These are phyloP conservation scores for Saraca asoca DNA, from an alignment of 331 rosid species.

Conservation along the genomic window DNA sequence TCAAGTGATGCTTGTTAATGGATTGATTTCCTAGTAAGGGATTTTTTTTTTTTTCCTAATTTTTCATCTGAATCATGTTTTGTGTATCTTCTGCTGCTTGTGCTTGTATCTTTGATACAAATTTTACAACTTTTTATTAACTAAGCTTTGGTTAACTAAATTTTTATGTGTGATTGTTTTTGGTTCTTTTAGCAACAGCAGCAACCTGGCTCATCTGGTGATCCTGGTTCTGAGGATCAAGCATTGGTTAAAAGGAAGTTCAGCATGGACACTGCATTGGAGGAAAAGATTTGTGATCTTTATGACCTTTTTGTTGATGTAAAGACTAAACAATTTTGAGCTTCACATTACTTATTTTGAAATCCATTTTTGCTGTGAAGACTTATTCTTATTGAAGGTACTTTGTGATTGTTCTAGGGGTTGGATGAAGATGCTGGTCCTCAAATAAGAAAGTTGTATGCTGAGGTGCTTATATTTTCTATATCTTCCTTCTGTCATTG, in stretches of 20 bases:
- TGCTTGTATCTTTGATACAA: neutral
- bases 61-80: conserved; percentile 13
- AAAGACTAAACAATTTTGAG: conserved; percentile 31
- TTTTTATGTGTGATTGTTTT: conserved; percentile 34
- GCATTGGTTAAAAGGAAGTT: conserved; percentile 56
- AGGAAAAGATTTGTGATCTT: conserved; percentile 98
- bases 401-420: conserved; percentile 67
- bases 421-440: conserved; percentile 95
- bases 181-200: conserved; percentile 66
- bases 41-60: conserved; percentile 21
- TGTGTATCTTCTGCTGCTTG: conserved; percentile 21
- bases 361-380: conserved; percentile 23
- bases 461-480: conserved; percentile 63
- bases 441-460: conserved; percentile 84
- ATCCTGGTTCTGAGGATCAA: conserved; percentile 66
- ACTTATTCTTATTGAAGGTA: conserved; percentile 30
- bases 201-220: conserved; percentile 65
- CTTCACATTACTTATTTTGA: conserved; percentile 29
- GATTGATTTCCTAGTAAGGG: neutral
- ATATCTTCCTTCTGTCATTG: conserved; percentile 21
- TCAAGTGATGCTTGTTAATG: conserved; percentile 18
- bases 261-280: conserved; percentile 76
- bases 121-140: neutral
- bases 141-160: conserved; percentile 28
- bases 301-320: conserved; percentile 97